Evolutionary conservation across 176 grass and related monocot species (phyloP), one percentile per base, ranked within the genome.

Genomic region (Cymbopogon citratus): DNA sequence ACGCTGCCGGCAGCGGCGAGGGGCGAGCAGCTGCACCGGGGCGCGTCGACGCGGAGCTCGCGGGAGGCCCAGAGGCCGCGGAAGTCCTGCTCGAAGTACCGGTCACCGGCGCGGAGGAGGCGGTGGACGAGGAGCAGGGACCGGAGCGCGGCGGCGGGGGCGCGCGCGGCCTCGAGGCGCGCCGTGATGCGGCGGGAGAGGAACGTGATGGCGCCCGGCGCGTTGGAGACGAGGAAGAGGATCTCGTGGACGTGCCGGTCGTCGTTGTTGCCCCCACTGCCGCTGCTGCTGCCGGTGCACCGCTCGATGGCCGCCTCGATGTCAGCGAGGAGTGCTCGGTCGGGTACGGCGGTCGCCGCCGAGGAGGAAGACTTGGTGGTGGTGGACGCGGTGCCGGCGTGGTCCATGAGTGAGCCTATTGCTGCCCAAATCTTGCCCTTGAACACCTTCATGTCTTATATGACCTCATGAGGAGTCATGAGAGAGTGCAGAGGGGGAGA

Each of bases 171-270:
- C 44, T 91, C 91, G 23, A 99, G 80, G 31, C 87, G 79, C 10
- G 80, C 76, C 33, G 96, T 93, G 71, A 99, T 91, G 80, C 93
- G 89, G 46, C 87, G 90, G 1, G 90, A 87, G 39, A 99, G 92
- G 85, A 99, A 99, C 35, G 90, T 93, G 87, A 99, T 93, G 5
- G 89, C 86, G 12, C 96, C 91, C 0, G 93, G 96, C 5, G 91
- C 80, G 81, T 99, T 99, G n/a, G 96, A 99, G 27, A 99, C 93
- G 44, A 95, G 74, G 69, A 95, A 99, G 45, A 99, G 87, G 60
- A 99, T 93, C 87, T 95, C 96, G 19, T 95, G 87, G 28, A 99
- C 93, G 66, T 87, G 84, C 25, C 86, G 79, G 43, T 93, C 85
- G 61, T 91, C 87, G 48, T 77, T 59, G 28, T 40, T 54, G 9